Evolutionary conservation across 352 stramenopile genomes (phyloP).

Genomic region (Blastocystis sp.): DNA sequence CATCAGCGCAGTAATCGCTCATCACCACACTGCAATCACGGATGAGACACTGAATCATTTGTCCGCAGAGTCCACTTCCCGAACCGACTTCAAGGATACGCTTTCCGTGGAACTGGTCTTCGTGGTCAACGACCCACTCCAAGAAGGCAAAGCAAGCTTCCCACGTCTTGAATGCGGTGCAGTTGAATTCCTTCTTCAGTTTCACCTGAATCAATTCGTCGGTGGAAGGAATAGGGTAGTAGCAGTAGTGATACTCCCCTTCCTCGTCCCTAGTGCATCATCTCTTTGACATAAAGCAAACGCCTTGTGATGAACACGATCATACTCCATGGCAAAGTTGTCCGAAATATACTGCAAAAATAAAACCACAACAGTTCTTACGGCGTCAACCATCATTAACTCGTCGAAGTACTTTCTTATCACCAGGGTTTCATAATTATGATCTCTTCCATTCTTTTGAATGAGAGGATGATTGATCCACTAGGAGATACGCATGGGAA

Average conservation of each 20-base stretch:
- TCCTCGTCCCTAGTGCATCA: background rate
- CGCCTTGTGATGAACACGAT: slow-evolving; percentile 18
- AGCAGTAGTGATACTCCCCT: slow-evolving; percentile 35
- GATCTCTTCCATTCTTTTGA: slow-evolving; percentile 25
- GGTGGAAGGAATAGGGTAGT: slow-evolving; percentile 4
- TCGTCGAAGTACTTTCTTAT: slow-evolving; percentile 27
- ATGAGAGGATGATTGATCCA: slow-evolving; percentile 46
- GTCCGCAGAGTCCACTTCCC: slow-evolving; percentile 35
- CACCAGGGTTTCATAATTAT: slow-evolving; percentile 23
- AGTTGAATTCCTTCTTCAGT: slow-evolving; percentile 33
- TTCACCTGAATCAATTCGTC: slow-evolving; percentile 2
- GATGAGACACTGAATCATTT: slow-evolving; percentile 48
- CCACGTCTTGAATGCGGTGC: slow-evolving; percentile 45
- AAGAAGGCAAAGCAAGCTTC: slow-evolving; percentile 44
- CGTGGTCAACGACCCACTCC: slow-evolving; percentile 35
- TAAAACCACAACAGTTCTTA: background rate
- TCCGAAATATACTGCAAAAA: slow-evolving; percentile 28
- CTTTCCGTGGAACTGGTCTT: background rate
- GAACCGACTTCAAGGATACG: slow-evolving; percentile 7
- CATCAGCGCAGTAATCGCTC: slow-evolving; percentile 46
- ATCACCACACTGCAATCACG: background rate
- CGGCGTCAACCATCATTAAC: slow-evolving; percentile 14
- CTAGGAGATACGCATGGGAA: background rate
- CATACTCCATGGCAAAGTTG: slow-evolving; percentile 19
- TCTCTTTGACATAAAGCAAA: background rate